phyloP scores from a whole-genome alignment of 2,329 filamentous ascomycete genomes.

The Periglandula ipomoeae region DNA sequence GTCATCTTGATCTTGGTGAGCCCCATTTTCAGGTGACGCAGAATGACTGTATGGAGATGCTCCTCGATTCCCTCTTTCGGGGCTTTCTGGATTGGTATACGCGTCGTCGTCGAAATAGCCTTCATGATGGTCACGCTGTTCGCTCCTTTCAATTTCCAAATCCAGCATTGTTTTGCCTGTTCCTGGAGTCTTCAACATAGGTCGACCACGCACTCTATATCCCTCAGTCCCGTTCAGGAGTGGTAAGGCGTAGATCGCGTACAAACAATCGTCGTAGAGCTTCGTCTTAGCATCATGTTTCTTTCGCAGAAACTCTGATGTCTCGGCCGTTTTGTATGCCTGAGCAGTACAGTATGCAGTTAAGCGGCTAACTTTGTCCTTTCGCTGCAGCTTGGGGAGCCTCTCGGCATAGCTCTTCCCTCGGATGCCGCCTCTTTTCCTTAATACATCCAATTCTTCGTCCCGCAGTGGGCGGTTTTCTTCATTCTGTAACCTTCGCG shows the following conservation, averaged over 20 bases:
- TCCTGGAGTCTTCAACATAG: slow-evolving; percentile 84
- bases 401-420: slow-evolving; percentile 93
- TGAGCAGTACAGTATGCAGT: slow-evolving; percentile 97
- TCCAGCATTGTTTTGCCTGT: slow-evolving; percentile 83
- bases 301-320: slow-evolving; percentile 81
- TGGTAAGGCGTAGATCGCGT: slow-evolving; percentile 89
- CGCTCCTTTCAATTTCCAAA: slow-evolving; percentile 91
- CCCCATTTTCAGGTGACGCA: slow-evolving; percentile 18
- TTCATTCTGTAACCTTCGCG: slow-evolving; percentile 38
- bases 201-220: slow-evolving; percentile 80
- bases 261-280: slow-evolving; percentile 94
- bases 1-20: slow-evolving; percentile 26
- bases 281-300: slow-evolving; percentile 89
- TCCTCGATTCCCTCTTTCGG: slow-evolving; percentile 20
- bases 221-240: slow-evolving; percentile 78
- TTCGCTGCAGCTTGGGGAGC: slow-evolving; percentile 76
- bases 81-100: slow-evolving; percentile 30
- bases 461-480: slow-evolving; percentile 57
- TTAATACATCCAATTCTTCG: slow-evolving; percentile 56
- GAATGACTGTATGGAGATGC: slow-evolving; percentile 23
- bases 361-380: slow-evolving; percentile 78
- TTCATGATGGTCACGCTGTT: slow-evolving; percentile 80
- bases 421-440: slow-evolving; percentile 49
- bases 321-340: slow-evolving; percentile 79
- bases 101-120: slow-evolving; percentile 77